Percentiles rank a stretch among this genome's conserved stretches.
These are phyloP conservation scores for Daldinia loculata DNA, from an alignment of 495 filamentous ascomycete genomes.

Conservation along the genomic window DNA sequence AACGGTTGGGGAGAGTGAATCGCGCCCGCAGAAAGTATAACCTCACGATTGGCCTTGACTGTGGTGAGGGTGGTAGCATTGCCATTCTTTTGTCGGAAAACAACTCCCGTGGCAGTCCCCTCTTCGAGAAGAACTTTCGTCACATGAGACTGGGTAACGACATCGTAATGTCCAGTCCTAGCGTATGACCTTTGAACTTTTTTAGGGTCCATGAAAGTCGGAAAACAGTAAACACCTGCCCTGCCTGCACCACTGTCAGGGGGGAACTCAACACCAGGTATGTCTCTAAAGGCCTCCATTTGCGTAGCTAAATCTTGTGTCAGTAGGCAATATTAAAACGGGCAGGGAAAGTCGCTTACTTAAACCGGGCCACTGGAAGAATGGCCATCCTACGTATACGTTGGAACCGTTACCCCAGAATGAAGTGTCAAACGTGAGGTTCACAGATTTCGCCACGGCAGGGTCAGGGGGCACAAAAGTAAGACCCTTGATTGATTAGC, in stretches of 20 bases:
- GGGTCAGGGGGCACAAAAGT: slow-evolving; percentile 52
- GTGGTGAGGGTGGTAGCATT: slow-evolving; percentile 34
- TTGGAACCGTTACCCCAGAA: slow-evolving; percentile 55
- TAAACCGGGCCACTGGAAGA: slow-evolving; percentile 52
- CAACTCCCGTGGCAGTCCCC: slow-evolving; percentile 49
- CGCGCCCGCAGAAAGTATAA: slow-evolving; percentile 66
- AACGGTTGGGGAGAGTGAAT: slow-evolving; percentile 67
- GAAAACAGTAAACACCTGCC: slow-evolving; percentile 56
- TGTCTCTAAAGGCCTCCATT: slow-evolving; percentile 50
- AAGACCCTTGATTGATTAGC: slow-evolving; percentile 41
- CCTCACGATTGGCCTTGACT: slow-evolving; percentile 61
- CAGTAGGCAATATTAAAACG: neutral
- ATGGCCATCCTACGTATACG: slow-evolving; percentile 55
- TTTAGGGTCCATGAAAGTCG: slow-evolving; percentile 56
- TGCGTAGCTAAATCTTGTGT: slow-evolving; percentile 34
- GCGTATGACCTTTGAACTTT: slow-evolving; percentile 52
- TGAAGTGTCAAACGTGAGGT: slow-evolving; percentile 52
- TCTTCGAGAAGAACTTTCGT: slow-evolving; percentile 49
- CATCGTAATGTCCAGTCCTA: slow-evolving; percentile 51
- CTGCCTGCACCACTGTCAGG: slow-evolving; percentile 52
- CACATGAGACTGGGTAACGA: slow-evolving; percentile 52
- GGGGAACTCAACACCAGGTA: slow-evolving; percentile 53
- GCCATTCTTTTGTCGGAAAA: slow-evolving; percentile 35
- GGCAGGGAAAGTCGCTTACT: slow-evolving; percentile 5
- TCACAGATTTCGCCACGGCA: slow-evolving; percentile 46